These are phyloP conservation scores for Claviceps monticola DNA, from an alignment of 2,329 filamentous ascomycete species.

Conservation along the genomic window DNA sequence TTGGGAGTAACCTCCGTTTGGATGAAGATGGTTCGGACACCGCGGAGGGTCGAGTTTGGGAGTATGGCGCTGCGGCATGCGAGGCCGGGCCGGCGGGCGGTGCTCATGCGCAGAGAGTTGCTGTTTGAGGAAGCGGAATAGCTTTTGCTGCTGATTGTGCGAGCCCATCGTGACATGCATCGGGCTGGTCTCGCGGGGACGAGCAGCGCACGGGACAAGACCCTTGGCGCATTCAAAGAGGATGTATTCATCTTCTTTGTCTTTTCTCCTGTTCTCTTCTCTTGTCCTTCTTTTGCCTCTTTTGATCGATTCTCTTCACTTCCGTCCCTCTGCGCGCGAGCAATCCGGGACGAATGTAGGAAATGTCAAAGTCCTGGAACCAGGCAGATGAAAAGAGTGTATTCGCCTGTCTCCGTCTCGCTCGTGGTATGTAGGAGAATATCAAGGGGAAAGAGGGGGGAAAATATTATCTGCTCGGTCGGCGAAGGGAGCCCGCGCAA, in stretches of 20 bases:
- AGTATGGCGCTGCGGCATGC: conserved; percentile 4
- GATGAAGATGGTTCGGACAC: conserved; percentile 77
- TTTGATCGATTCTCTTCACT: neutral
- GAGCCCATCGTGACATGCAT: conserved; percentile 14
- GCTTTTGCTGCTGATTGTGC: conserved; percentile 6
- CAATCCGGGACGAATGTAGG: too few species aligned
- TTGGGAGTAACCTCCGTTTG: conserved; percentile 94
- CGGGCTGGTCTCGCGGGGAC: conserved; percentile 10
- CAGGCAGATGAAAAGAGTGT: too few species aligned
- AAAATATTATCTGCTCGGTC: too few species aligned
- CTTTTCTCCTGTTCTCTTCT: neutral
- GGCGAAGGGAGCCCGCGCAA: too few species aligned
- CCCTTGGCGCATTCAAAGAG: conserved; percentile 11
- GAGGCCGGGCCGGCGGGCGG: conserved; percentile 6
- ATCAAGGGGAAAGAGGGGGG: too few species aligned
- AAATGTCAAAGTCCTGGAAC: too few species aligned
- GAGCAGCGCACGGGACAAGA: conserved; percentile 14
- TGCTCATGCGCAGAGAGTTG: neutral
- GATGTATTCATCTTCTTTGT: conserved; percentile 10
- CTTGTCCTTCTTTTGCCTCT: too few species aligned
- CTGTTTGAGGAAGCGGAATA: neutral
- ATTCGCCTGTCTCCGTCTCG: too few species aligned
- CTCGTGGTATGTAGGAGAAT: too few species aligned
- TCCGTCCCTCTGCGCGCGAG: neutral
- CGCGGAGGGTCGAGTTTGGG: conserved; percentile 10